A percentile compares a stretch with the other conserved stretches of the same genome.
Evolutionary conservation across 2,329 filamentous ascomycete genomes (phyloP).

Genomic region (Samsoniella hepiali): DNA sequence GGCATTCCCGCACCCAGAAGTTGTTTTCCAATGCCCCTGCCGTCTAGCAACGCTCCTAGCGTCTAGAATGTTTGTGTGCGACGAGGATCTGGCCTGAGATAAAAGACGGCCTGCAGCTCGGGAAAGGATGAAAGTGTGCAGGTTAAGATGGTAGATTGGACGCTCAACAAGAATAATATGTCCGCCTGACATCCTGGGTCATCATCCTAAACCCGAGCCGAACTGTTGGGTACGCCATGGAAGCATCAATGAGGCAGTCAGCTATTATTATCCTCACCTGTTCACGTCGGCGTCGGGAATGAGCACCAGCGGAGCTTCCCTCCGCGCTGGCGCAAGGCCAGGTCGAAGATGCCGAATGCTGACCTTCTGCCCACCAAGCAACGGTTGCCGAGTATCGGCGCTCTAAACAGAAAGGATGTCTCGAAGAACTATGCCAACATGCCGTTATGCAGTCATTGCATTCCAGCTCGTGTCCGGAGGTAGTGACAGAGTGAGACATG

Average conservation of each 20-base stretch:
- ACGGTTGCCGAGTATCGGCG: slow-evolving; percentile 3
- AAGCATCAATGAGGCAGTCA: not conserved
- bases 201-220: not conserved
- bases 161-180: not conserved
- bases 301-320: not conserved
- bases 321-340: not conserved
- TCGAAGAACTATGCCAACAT: slow-evolving; percentile 12
- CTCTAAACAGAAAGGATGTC: not conserved
- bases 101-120: not conserved
- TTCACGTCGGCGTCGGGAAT: not conserved
- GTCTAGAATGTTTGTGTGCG: not conserved
- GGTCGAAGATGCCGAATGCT: not conserved
- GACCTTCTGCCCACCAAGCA: not conserved
- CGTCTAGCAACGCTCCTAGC: not conserved
- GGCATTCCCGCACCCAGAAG: slow-evolving; percentile 5
- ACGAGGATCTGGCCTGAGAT: not conserved
- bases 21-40: not conserved
- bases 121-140: not conserved
- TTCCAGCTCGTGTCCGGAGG: slow-evolving; percentile 20
- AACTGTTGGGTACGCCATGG: not conserved
- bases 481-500: slow-evolving; percentile 8
- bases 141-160: not conserved
- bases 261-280: slow-evolving; percentile 3
- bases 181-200: not conserved
- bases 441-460: slow-evolving; percentile 23